Evolutionary conservation across 2,329 filamentous ascomycete species (phyloP).

Genomic region (Trichophyton verrucosum): DNA sequence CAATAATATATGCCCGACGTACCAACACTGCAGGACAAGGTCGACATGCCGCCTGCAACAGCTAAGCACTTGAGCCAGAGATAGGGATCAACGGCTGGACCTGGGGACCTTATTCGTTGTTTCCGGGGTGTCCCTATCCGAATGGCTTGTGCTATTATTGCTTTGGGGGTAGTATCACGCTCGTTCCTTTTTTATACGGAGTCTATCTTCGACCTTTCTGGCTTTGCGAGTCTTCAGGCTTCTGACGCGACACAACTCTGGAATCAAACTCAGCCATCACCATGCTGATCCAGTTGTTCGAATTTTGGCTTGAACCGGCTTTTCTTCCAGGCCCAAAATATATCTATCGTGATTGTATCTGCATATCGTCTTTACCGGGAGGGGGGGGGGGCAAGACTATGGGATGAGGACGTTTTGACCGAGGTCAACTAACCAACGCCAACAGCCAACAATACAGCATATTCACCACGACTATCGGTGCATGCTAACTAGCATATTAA

Average conservation of each 20-base stretch:
- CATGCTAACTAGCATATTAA: neutral
- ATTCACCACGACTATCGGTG: neutral
- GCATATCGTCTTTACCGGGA: too few relatives aligned
- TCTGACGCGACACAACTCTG: neutral
- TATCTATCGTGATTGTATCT: too few relatives aligned
- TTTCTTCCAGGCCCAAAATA: neutral
- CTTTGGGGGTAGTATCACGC: neutral
- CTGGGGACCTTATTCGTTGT: neutral
- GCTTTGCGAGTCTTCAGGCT: neutral
- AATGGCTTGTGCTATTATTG: neutral
- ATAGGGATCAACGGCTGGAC: neutral
- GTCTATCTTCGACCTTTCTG: neutral
- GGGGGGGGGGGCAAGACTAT: neutral
- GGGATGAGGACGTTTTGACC: neutral
- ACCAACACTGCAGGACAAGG: neutral
- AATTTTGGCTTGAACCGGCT: neutral
- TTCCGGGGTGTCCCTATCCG: neutral
- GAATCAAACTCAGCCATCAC: neutral
- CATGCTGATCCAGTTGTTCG: neutral
- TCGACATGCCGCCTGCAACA: neutral
- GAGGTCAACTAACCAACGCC: neutral
- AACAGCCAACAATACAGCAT: neutral
- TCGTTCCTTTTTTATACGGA: neutral
- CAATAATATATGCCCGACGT: neutral
- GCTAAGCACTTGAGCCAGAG: neutral